Conservation (phyloP, 805 yeast species). For the Cyberlindnera mycetangii region DNA sequence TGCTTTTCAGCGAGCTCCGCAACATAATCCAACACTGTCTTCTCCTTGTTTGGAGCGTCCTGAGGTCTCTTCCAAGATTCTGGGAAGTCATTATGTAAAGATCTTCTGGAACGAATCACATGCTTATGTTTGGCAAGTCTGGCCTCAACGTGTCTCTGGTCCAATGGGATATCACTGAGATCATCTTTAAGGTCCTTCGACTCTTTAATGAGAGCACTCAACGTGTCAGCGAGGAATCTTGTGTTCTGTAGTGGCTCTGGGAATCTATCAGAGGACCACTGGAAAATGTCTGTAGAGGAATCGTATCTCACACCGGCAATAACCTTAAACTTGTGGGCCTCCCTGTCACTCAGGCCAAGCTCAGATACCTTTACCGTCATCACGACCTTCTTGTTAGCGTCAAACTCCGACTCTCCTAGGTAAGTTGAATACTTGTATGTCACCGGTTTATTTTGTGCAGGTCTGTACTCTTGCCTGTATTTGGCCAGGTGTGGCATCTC, state of each 20-base stretch:
- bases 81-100: slow-evolving; percentile 55
- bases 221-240: slow-evolving; percentile 60
- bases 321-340: slow-evolving; percentile 72
- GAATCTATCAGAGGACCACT: slow-evolving; percentile 62
- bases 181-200: slow-evolving; percentile 62
- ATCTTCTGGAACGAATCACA: slow-evolving; percentile 35
- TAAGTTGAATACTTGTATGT: slow-evolving; percentile 70
- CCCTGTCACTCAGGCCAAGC: slow-evolving; percentile 47
- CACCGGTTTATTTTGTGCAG: slow-evolving; percentile 49
- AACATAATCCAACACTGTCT: slow-evolving; percentile 23
- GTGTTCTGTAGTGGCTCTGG: slow-evolving; percentile 86
- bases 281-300: slow-evolving; percentile 53
- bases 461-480: slow-evolving; percentile 65
- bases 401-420: slow-evolving; percentile 59
- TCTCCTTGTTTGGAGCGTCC: slow-evolving; percentile 55
- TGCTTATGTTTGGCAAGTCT: slow-evolving; percentile 39
- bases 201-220: slow-evolving; percentile 59
- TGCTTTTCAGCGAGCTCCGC: slow-evolving; percentile 9
- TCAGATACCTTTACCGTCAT: slow-evolving; percentile 51
- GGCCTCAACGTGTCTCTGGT: slow-evolving; percentile 62
- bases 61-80: slow-evolving; percentile 75
- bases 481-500: slow-evolving; percentile 85
- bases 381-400: slow-evolving; percentile 64
- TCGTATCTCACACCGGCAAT: slow-evolving; percentile 79
- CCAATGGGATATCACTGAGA: slow-evolving; percentile 78